phyloP scores from a whole-genome alignment of 148 eudicot species.

The Fagopyrum esculentum region DNA sequence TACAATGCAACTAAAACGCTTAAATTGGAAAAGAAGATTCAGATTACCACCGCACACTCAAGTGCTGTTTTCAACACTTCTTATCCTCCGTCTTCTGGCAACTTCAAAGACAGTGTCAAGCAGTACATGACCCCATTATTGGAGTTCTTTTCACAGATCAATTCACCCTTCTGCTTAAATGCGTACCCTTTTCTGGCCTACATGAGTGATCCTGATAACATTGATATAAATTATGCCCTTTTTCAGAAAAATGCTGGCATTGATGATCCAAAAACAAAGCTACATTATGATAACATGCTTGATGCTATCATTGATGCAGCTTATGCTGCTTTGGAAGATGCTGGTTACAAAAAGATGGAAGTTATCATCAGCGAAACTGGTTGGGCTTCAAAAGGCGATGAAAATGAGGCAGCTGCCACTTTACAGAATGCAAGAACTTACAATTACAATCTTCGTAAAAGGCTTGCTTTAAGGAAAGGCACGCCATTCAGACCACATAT shows the following conservation, averaged over 20 bases:
- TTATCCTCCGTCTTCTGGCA: conserved; percentile 70
- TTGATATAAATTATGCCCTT: conserved; percentile 69
- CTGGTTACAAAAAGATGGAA: conserved; percentile 68
- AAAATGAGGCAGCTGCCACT: conserved; percentile 67
- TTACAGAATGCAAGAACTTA: conserved; percentile 62
- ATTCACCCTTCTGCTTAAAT: conserved; percentile 70
- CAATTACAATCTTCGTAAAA: conserved; percentile 68
- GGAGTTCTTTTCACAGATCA: conserved; percentile 43
- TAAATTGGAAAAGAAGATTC: conserved; percentile 35
- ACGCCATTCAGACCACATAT: conserved; percentile 63
- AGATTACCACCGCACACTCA: conserved; percentile 58
- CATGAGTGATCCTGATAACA: conserved; percentile 54
- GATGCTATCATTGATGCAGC: conserved; percentile 89
- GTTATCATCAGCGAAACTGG: conserved; percentile 81
- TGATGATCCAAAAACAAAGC: conserved; percentile 43
- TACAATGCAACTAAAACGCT: conserved; percentile 54
- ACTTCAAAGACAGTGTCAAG: conserved; percentile 30
- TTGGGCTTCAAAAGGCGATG: conserved; percentile 83
- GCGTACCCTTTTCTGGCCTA: conserved; percentile 73
- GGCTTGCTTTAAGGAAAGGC: conserved; percentile 73
- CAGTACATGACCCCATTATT: conserved; percentile 57
- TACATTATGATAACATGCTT: conserved; percentile 80
- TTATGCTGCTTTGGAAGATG: conserved; percentile 77
- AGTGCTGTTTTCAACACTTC: conserved; percentile 54
- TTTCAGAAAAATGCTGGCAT: conserved; percentile 47